A percentile compares a stretch with the other conserved stretches of the same genome.
Evolutionary conservation across 768 basidiomycete species (phyloP).

Genomic region (Flagelloscypha sp.): DNA sequence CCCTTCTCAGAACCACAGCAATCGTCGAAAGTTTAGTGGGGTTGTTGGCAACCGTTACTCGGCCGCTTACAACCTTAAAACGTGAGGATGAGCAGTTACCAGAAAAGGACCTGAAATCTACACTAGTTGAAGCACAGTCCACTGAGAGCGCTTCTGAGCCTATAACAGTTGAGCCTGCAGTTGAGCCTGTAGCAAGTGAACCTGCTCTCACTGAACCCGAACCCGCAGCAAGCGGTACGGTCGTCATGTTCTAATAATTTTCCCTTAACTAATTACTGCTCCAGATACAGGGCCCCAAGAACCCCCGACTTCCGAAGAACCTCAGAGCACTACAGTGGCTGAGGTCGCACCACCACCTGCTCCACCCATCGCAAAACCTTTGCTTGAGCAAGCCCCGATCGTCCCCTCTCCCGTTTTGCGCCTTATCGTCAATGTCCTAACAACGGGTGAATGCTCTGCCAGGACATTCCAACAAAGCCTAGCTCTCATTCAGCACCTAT

Average conservation of each 20-base stretch:
- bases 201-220: conserved; percentile 4
- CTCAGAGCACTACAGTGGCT: conserved; percentile 7
- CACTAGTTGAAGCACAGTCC: conserved; percentile 1
- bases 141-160: conserved; percentile 11
- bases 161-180: conserved; percentile 13
- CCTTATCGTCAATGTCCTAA: conserved; percentile 92
- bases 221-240: conserved; percentile 1
- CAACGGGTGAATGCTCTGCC: conserved; percentile 94
- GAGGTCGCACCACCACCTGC: conserved; percentile 9
- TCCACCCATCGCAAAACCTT: no score
- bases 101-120: background rate
- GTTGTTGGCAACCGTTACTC: conserved; percentile 81
- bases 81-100: conserved; percentile 31
- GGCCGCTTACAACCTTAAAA: conserved; percentile 65
- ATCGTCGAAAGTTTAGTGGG: conserved; percentile 91
- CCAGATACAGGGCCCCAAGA: conserved; percentile 4
- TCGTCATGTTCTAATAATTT: background rate
- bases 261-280: conserved; percentile 1
- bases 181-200: conserved; percentile 11
- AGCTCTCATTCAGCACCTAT: conserved; percentile 86
- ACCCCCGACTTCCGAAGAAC: conserved; percentile 12
- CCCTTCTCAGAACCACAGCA: conserved; percentile 76
- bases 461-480: conserved; percentile 94
- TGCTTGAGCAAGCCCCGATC: conserved; percentile 69
- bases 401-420: conserved; percentile 81